phyloP scores from a whole-genome alignment of 192 early-diverging fungal genomes.

The Coemansia sp. region DNA sequence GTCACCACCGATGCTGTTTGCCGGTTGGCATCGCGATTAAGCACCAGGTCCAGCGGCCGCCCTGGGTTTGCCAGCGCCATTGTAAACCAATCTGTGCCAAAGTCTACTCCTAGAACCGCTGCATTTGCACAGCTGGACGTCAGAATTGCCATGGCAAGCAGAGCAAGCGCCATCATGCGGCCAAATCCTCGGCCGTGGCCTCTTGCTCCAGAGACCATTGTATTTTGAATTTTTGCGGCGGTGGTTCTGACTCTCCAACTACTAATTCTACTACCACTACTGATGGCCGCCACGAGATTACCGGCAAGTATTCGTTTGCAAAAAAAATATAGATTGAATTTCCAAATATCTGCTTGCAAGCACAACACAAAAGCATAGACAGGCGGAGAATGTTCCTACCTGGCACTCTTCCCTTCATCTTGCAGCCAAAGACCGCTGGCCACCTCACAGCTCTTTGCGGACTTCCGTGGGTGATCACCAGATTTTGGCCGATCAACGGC shows the following conservation, averaged over 20 bases:
- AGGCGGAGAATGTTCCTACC: too few species aligned
- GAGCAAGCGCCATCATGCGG: background rate
- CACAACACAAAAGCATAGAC: background rate
- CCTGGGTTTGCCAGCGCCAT: slow-evolving; percentile 89
- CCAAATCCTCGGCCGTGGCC: background rate
- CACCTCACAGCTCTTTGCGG: background rate
- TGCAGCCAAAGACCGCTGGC: background rate
- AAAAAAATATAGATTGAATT: background rate
- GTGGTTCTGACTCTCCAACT: background rate
- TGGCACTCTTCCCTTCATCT: too few species aligned
- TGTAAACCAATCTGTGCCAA: slow-evolving; percentile 97
- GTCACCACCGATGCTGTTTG: slow-evolving; percentile 85
- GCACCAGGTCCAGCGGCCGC: slow-evolving; percentile 84
- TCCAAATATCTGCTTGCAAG: background rate
- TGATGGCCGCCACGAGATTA: too few species aligned
- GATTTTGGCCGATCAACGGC: too few species aligned
- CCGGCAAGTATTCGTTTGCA: background rate
- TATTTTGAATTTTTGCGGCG: too few species aligned
- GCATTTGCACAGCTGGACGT: slow-evolving; percentile 29
- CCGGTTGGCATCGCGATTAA: slow-evolving; percentile 93
- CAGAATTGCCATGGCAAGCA: slow-evolving; percentile 6
- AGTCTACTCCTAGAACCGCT: slow-evolving; percentile 93
- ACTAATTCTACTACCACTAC: too few species aligned
- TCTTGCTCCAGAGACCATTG: too few species aligned
- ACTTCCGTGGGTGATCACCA: background rate